Percentiles rank a stretch among this genome's conserved stretches.
These are phyloP conservation scores for Zizania palustris DNA, from an alignment of 202 grass and related monocot genomes.

Conservation along the genomic window DNA sequence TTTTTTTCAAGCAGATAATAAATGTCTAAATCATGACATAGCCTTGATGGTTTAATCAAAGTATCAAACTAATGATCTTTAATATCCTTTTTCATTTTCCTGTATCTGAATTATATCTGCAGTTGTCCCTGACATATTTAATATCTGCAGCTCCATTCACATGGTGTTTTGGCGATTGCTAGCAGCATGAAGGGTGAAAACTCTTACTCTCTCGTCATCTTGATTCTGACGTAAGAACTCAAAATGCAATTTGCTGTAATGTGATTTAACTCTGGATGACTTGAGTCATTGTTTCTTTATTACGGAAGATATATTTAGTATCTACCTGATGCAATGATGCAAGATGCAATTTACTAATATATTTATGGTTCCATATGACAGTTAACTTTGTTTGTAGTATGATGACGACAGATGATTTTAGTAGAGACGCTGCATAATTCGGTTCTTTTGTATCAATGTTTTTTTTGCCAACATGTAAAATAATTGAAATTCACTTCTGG, in stretches of 20 bases:
- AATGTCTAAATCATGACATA: constrained; percentile 5
- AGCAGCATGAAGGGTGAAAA: constrained; percentile 99
- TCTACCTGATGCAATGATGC: too few relatives aligned
- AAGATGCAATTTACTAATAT: too few relatives aligned
- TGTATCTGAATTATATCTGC: constrained; percentile 9
- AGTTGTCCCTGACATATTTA: constrained; percentile 32
- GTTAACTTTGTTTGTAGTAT: constrained; percentile 7
- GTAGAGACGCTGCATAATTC: constrained; percentile 1
- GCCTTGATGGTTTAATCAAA: constrained; percentile 1
- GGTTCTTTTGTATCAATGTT: constrained; percentile 11
- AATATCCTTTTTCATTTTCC: background rate
- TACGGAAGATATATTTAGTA: background rate
- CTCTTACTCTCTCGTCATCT: constrained; percentile 99
- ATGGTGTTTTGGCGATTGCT: constrained; percentile 87
- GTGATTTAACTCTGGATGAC: background rate
- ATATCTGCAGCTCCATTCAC: constrained; percentile 80
- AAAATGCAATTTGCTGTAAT: background rate
- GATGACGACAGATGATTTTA: background rate
- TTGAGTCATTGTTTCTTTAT: background rate
- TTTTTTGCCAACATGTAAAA: constrained; percentile 1
- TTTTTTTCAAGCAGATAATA: background rate
- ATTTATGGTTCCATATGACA: constrained; percentile 14
- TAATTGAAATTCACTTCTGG: constrained; percentile 4
- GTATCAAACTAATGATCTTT: background rate
- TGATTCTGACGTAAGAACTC: constrained; percentile 82